These are phyloP conservation scores for Ceratocystiopsis sp. DNA, from an alignment of 2,329 filamentous ascomycete genomes.

Conservation along the genomic window DNA sequence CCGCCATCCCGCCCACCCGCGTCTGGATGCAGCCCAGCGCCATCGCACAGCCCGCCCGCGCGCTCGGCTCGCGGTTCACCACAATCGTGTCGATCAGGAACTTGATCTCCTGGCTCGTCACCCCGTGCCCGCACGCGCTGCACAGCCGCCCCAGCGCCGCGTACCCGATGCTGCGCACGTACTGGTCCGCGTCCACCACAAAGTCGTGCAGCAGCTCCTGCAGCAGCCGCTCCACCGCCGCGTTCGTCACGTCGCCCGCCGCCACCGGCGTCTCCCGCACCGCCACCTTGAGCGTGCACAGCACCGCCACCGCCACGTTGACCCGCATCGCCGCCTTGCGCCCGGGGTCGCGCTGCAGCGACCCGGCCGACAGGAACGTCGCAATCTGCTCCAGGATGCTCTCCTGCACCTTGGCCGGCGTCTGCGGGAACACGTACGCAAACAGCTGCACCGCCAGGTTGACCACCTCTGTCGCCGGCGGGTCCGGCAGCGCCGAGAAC, in stretches of 20 bases:
- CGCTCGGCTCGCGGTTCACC: conserved; percentile 79
- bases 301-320: conserved; percentile 69
- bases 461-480: conserved; percentile 81
- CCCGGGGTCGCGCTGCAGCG: conserved; percentile 69
- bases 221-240: conserved; percentile 67
- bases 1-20: conserved; percentile 93
- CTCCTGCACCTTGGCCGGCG: conserved; percentile 83
- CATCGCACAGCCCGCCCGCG: conserved; percentile 84
- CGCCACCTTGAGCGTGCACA: conserved; percentile 67
- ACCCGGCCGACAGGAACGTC: conserved; percentile 67
- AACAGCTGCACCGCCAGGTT: conserved; percentile 91
- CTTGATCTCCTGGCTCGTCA: conserved; percentile 75
- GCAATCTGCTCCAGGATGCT: conserved; percentile 88
- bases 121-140: conserved; percentile 64
- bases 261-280: conserved; percentile 62
- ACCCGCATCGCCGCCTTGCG: conserved; percentile 81
- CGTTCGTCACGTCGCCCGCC: conserved; percentile 54
- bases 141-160: conserved; percentile 76
- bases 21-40: conserved; percentile 86
- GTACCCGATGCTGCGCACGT: conserved; percentile 71
- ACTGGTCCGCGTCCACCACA: conserved; percentile 67
- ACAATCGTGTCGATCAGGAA: conserved; percentile 89
- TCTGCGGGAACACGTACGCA: conserved; percentile 75
- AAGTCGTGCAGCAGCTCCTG: conserved; percentile 60
- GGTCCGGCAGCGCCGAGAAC: conserved; percentile 40